Evolutionary conservation across 352 stramenopile genomes (phyloP), one percentile per base, ranked within the genome.

Genomic region (Phytophthora palmivora): DNA sequence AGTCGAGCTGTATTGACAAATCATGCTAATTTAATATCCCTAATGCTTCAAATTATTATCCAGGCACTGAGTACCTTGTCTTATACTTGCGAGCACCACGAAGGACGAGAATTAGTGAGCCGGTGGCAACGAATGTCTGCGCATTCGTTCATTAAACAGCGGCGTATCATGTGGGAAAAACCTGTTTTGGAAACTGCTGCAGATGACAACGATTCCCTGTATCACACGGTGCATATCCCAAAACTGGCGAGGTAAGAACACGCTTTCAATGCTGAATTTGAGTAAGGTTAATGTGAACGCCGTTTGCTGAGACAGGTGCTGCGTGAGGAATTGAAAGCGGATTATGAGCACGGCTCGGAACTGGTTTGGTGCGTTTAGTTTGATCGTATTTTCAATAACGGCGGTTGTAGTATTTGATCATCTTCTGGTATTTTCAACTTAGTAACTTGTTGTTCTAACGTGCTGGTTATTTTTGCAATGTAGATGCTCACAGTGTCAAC

Each of bases 161-260:
- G 68, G 4, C 47, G 49, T 41, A 55, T 48, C 8, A 44, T 21
- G 0, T 82, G 75, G 68, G 21, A 45, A 2, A 64, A 16, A 10
- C 43, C 33, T 24, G 16, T 33, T 28, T 16, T 82, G n/a, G 34
- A 67, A 33, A 55, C 30, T 12, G 41, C 26, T 22, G 6, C 53
- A 6, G 21, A 45, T 12, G 65, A 82, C 36, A 86, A 82, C 33
- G 69, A 80, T 51, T 59, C 58, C 11, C n/a, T 84, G 4, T 80
- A 70, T 50, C 61, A 56, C n/a, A 43, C 41, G 6, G 18, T 59
- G 15, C 18, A 44, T 16, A n/a, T 18, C 26, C 11, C 9, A 3
- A 10, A n/a, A 19, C n/a, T 26, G 47, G 54, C 45, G 58, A 72
- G 46, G 63, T 71, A 28, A 33, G 38, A 7, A 2, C 8, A 37